phyloP scores from a whole-genome alignment of 75 land plant genomes.

The Picea glauca region DNA sequence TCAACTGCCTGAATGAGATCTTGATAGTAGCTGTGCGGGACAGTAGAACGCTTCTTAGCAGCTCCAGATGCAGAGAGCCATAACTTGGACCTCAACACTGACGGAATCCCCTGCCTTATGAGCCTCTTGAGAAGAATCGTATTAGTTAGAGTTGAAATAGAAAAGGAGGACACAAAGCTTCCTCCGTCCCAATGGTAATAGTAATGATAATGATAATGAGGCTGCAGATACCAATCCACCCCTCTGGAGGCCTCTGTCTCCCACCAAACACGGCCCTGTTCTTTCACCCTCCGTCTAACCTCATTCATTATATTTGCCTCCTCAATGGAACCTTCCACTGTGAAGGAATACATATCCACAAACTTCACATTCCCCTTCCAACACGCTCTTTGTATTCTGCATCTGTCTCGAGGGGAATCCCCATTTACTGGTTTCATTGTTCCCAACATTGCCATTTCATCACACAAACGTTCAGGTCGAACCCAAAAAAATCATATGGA shows the following conservation, averaged over 20 bases:
- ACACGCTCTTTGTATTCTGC: too few relatives aligned
- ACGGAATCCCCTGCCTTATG: constrained; percentile 40
- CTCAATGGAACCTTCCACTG: constrained; percentile 31
- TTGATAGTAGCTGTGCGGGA: constrained; percentile 38
- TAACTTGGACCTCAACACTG: constrained; percentile 30
- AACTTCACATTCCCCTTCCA: constrained; percentile 26
- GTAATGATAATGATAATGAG: background rate
- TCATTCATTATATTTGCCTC: constrained; percentile 28
- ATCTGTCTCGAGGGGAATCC: too few relatives aligned
- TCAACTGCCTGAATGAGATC: constrained; percentile 36
- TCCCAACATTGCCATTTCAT: too few relatives aligned
- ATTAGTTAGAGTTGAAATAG: constrained; percentile 19
- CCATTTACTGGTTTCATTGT: too few relatives aligned
- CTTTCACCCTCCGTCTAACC: constrained; percentile 35
- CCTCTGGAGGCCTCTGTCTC: constrained; percentile 32
- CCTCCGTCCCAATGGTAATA: background rate
- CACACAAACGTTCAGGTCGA: too few relatives aligned
- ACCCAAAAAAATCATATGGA: too few relatives aligned
- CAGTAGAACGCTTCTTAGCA: constrained; percentile 36
- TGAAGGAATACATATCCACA: constrained; percentile 28
- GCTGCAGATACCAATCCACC: constrained; percentile 32
- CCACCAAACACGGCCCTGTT: constrained; percentile 35
- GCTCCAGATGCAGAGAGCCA: constrained; percentile 44
- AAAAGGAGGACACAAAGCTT: constrained; percentile 12
- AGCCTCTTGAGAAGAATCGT: constrained; percentile 37